Evolutionary conservation across 805 yeast genomes (phyloP).

Genomic region (Ogataea chonburiensis): DNA sequence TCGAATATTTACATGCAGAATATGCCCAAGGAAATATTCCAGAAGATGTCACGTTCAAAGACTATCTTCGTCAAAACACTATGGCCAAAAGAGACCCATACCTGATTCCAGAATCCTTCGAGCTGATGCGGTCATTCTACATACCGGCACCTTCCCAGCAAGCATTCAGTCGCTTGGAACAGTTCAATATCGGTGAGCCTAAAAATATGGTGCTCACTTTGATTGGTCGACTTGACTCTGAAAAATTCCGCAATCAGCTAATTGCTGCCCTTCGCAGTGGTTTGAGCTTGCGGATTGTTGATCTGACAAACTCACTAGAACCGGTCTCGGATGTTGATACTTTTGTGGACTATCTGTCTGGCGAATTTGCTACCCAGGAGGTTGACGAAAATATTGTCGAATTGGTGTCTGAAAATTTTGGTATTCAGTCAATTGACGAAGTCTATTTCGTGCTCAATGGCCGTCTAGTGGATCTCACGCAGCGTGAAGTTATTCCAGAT

Average conservation of each 20-base stretch:
- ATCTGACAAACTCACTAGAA: slow-evolving; percentile 2
- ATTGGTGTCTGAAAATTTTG: slow-evolving; percentile 5
- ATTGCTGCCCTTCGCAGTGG: slow-evolving; percentile 27
- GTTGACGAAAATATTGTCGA: background rate
- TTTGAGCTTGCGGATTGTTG: slow-evolving; percentile 22
- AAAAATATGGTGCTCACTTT: slow-evolving; percentile 42
- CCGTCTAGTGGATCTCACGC: slow-evolving; percentile 1
- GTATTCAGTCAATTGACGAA: slow-evolving; percentile 6
- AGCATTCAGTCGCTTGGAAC: slow-evolving; percentile 2
- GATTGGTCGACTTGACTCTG: slow-evolving; percentile 53
- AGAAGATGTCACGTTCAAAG: slow-evolving; percentile 33
- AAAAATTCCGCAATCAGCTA: slow-evolving; percentile 44
- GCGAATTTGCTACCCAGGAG: background rate
- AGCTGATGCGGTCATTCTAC: slow-evolving; percentile 21
- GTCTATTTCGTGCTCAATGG: slow-evolving; percentile 6
- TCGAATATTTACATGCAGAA: slow-evolving; percentile 32
- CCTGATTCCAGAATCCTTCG: slow-evolving; percentile 49
- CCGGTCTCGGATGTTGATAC: slow-evolving; percentile 5
- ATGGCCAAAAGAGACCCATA: slow-evolving; percentile 44
- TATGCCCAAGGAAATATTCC: slow-evolving; percentile 31
- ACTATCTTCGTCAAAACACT: slow-evolving; percentile 44
- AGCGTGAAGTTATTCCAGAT: background rate
- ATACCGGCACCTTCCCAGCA: slow-evolving; percentile 11
- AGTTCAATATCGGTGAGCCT: slow-evolving; percentile 2
- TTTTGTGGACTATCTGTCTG: slow-evolving; percentile 6